A percentile compares a stretch with the other conserved stretches of the same genome.
Evolutionary conservation across 306 rosid genomes (phyloP).

Genomic region (Casuarina equisetifolia): DNA sequence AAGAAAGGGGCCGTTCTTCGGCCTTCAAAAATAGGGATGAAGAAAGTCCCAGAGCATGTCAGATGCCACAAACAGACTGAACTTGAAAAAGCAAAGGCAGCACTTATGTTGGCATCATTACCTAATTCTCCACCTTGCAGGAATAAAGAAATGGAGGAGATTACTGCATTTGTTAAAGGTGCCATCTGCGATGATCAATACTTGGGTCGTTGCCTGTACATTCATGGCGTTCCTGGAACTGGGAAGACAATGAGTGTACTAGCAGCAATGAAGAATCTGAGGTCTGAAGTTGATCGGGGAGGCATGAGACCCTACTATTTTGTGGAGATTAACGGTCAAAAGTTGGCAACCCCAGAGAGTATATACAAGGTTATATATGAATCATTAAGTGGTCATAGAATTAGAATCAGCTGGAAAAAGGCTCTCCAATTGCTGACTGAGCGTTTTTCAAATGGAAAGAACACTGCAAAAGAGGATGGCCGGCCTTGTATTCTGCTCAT

Average conservation of each 20-base stretch:
- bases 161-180: conserved; percentile 73
- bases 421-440: conserved; percentile 79
- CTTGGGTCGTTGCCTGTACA: conserved; percentile 87
- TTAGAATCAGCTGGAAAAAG: conserved; percentile 90
- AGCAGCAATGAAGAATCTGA: conserved; percentile 74
- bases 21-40: conserved; percentile 87
- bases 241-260: conserved; percentile 98
- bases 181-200: conserved; percentile 83
- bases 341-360: conserved; percentile 87
- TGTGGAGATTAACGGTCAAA: conserved; percentile 94
- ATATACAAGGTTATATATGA: conserved; percentile 93
- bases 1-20: conserved; percentile 67
- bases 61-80: conserved; percentile 88
- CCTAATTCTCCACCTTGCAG: conserved; percentile 90
- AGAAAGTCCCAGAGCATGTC: conserved; percentile 72
- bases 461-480: conserved; percentile 56
- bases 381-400: conserved; percentile 83
- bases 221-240: conserved; percentile 99
- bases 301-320: conserved; percentile 71
- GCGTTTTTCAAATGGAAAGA: conserved; percentile 77
- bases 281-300: conserved; percentile 85
- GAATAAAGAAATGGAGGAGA: conserved; percentile 86
- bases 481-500: conserved; percentile 91
- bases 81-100: conserved; percentile 88
- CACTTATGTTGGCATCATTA: conserved; percentile 76